Evolutionary conservation across 1,139 yeast species (phyloP).

Genomic region (Taiozyma onychis): DNA sequence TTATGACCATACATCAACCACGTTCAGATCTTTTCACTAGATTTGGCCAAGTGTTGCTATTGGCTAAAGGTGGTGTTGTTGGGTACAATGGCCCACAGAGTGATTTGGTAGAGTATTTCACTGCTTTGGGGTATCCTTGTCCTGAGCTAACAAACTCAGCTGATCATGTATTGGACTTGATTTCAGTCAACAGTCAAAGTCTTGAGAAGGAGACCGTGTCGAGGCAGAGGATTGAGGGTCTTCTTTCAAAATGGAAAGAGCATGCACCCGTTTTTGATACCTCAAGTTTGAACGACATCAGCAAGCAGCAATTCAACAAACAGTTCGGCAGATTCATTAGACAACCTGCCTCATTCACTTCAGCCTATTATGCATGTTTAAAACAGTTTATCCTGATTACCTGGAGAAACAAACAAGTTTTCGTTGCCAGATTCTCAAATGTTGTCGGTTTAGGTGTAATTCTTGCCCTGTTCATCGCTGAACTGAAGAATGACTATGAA

Average conservation of each 20-base stretch:
- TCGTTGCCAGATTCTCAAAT: slow-evolving; percentile 63
- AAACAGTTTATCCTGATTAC: slow-evolving; percentile 18
- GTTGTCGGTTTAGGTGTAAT: slow-evolving; percentile 61
- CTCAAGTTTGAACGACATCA: neutral
- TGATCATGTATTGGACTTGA: slow-evolving; percentile 65
- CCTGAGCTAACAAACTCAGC: slow-evolving; percentile 65
- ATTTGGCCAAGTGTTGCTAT: slow-evolving; percentile 62
- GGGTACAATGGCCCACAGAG: slow-evolving; percentile 54
- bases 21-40: slow-evolving; percentile 56
- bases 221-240: slow-evolving; percentile 25
- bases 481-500: slow-evolving; percentile 49
- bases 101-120: slow-evolving; percentile 39
- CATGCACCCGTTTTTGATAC: neutral
- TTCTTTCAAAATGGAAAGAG: slow-evolving; percentile 26
- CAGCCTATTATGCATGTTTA: slow-evolving; percentile 28
- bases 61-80: slow-evolving; percentile 62
- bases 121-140: slow-evolving; percentile 41
- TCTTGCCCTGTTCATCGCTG: slow-evolving; percentile 66
- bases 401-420: slow-evolving; percentile 44
- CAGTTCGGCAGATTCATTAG: slow-evolving; percentile 17
- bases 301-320: slow-evolving; percentile 1
- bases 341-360: slow-evolving; percentile 26
- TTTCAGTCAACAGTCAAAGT: slow-evolving; percentile 39
- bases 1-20: slow-evolving; percentile 85
- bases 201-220: slow-evolving; percentile 32